Conservation (phyloP, 2,329 filamentous ascomycete genomes). For the Sarocladiaceae sp. region DNA sequence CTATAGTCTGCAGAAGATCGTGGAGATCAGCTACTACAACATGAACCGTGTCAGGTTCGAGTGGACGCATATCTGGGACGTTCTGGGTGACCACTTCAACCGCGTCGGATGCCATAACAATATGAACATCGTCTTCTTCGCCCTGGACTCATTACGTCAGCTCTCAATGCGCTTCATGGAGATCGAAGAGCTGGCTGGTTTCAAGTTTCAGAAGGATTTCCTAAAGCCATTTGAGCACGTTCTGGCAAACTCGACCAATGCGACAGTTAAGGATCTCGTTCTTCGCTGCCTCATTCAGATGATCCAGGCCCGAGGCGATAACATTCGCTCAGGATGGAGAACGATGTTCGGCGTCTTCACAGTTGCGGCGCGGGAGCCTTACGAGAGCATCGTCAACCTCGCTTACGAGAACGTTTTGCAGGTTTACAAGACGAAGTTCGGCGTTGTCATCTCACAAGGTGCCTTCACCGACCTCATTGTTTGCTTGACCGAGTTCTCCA, state of each 20-base stretch:
- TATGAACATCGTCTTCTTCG: constrained; percentile 95
- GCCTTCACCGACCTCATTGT: constrained; percentile 96
- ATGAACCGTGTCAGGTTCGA: constrained; percentile 98
- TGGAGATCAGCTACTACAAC: constrained; percentile 99
- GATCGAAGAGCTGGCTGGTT: constrained; percentile 92
- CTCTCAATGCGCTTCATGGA: constrained; percentile 99
- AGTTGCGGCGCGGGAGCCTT: constrained; percentile 84
- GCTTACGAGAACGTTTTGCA: constrained; percentile 95
- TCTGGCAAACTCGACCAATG: constrained; percentile 83
- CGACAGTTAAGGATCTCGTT: constrained; percentile 96
- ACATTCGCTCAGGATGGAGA: constrained; percentile 95
- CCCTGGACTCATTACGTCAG: constrained; percentile 88
- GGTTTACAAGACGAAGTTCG: constrained; percentile 92
- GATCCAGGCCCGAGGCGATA: constrained; percentile 94
- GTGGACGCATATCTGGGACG: constrained; percentile 96
- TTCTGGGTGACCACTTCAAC: constrained; percentile 98
- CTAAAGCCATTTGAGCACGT: constrained; percentile 97
- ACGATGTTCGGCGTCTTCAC: constrained; percentile 99
- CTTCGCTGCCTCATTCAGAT: constrained; percentile 95
- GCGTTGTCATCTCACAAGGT: constrained; percentile 90
- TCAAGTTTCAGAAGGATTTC: constrained; percentile 99
- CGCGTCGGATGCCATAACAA: constrained; percentile 95
- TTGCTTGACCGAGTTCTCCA: constrained; percentile 95
- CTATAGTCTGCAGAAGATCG: constrained; percentile 95
- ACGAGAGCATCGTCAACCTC: constrained; percentile 92